Base-by-base conservation (phyloP, 257 asterid species). In the Ajuga chamaepitys region DNA sequence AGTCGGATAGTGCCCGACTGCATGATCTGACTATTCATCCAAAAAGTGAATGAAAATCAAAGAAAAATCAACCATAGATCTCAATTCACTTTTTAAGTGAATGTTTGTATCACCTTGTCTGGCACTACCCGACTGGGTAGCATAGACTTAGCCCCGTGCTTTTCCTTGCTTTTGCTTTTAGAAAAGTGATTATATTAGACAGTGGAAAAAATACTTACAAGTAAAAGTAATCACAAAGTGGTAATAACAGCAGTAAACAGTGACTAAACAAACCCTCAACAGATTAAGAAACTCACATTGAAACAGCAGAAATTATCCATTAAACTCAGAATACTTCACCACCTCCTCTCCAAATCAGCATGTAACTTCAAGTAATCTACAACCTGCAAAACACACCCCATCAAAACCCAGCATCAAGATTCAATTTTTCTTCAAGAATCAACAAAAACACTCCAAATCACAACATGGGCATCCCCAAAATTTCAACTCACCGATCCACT, bases 271-370 rank as follows among this genome's bases (percentile, higher is more conserved):
- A n/a, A 16, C 28, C 24, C 26, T 41, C 13, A 26, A 44, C 13
- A 37, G 51, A 40, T 16, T 21, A 26, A 61, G 40, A 77, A 77
- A 61, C 76, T 75, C 77, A 87, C 72, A 66, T 52, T 77, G 84
- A 86, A 91, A 79, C 97, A 91, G 86, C 97, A 88, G 4, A 86
- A 71, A 64, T 32, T 78, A 75, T 80, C 91, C 97, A 91, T 91
- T 28, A 67, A 68, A 62, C 70, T 77, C 71, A 70, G 47, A 66
- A 18, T 53, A 25, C 37, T 72, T 72, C 80, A 73, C 68, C 58
- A 12, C 74, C 73, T 66, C 76, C 76, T 34, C 75, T 67, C 71
- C 83, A 72, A 78, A 78, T 48, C 74, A 83, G 72, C 94, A 82
- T 82, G 86, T 69, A 85, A 74, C 74, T 75, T 66, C 71, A 41